A percentile compares a stretch with the other conserved stretches of the same genome.
Evolutionary conservation across 1,284 basidiomycete species (phyloP).

Genomic region (Cutaneotrichosporon dermatis): DNA sequence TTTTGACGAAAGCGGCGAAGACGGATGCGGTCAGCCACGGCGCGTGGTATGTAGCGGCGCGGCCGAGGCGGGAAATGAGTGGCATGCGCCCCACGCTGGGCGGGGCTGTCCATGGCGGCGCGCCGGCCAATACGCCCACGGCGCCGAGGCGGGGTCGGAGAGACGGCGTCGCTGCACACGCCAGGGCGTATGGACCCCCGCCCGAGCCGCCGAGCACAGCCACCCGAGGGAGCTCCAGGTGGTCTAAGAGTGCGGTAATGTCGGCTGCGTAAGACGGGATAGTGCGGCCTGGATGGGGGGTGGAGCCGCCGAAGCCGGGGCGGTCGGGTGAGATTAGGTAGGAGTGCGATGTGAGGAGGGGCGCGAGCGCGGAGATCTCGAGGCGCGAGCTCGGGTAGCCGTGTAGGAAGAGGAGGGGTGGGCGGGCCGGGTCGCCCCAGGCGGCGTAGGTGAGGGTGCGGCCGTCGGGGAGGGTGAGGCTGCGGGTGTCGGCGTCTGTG

Average conservation of each 20-base stretch:
- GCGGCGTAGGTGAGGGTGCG: slow-evolving; percentile 8
- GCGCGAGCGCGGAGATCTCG: background rate
- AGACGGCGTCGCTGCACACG: slow-evolving; percentile 1
- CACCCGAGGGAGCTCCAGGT: background rate
- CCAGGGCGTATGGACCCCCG: slow-evolving; percentile 16
- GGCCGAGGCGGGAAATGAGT: background rate
- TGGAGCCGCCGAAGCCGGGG: slow-evolving; percentile 14
- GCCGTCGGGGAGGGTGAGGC: slow-evolving; percentile 5
- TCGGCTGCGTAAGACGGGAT: slow-evolving; percentile 6
- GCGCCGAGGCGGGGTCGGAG: background rate
- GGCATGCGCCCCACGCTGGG: background rate
- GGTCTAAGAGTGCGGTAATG: slow-evolving; percentile 6
- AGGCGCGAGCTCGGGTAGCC: slow-evolving; percentile 16
- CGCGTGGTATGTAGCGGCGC: background rate
- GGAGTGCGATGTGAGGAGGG: background rate
- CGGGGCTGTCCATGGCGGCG: slow-evolving; percentile 9
- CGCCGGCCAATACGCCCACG: slow-evolving; percentile 11
- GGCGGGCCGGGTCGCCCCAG: slow-evolving; percentile 2
- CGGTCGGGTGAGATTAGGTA: slow-evolving; percentile 16
- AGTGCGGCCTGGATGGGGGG: background rate
- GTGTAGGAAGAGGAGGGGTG: slow-evolving; percentile 14
- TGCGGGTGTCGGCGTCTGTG: background rate
- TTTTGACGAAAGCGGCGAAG: background rate
- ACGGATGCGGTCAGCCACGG: background rate
- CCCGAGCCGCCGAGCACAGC: slow-evolving; percentile 11